Conservation (phyloP, 495 filamentous ascomycete genomes). For the Daldinia loculata region DNA sequence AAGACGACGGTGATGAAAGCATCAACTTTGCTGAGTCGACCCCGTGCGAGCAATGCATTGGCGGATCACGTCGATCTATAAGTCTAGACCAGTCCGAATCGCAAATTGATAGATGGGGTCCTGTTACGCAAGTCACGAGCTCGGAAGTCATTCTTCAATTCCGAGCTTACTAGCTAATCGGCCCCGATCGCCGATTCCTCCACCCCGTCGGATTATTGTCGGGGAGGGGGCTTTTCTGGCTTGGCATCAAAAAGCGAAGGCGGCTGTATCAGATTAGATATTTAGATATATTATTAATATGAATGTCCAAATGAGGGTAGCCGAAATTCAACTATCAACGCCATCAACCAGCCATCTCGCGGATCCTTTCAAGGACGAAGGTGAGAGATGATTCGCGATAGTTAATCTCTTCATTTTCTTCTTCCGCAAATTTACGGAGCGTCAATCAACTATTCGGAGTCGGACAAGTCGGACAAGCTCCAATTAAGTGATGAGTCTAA, state of each 20-base stretch:
- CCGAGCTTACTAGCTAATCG: conserved; percentile 28
- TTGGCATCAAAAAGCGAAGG: neutral
- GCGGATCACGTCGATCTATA: conserved; percentile 34
- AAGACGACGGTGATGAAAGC: neutral
- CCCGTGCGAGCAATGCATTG: conserved; percentile 21
- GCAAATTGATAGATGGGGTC: conserved; percentile 20
- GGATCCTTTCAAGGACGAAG: no score
- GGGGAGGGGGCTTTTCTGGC: conserved; percentile 20
- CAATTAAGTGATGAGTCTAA: neutral
- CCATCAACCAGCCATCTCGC: conserved; percentile 12
- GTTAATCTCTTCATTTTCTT: neutral
- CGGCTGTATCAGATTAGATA: conserved; percentile 8
- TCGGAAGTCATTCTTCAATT: conserved; percentile 22
- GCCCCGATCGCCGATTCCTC: conserved; percentile 31
- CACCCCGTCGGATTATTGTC: conserved; percentile 34
- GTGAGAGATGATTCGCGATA: neutral
- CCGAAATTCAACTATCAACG: conserved; percentile 21
- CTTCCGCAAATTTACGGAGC: neutral
- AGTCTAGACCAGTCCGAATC: conserved; percentile 47
- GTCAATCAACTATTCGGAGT: neutral
- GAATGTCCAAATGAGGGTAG: conserved; percentile 17
- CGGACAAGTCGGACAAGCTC: neutral
- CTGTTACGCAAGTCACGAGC: conserved; percentile 38
- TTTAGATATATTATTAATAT: no score
- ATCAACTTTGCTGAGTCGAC: conserved; percentile 11